These are phyloP conservation scores for Fusarium armeniacum DNA, from an alignment of 2,329 filamentous ascomycete genomes.

Conservation along the genomic window DNA sequence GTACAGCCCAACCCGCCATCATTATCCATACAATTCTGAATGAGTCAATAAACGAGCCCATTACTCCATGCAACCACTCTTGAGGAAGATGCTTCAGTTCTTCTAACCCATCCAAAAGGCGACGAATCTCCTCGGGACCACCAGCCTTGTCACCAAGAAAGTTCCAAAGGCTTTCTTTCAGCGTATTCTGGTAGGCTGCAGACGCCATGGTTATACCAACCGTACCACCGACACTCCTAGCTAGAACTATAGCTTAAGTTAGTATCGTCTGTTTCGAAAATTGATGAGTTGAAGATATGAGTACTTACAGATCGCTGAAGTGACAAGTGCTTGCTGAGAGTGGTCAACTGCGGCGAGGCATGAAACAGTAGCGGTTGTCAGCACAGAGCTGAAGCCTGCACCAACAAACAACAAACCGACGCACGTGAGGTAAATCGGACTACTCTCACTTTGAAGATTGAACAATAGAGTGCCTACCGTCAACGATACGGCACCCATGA, in stretches of 20 bases:
- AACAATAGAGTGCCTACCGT: constrained; percentile 54
- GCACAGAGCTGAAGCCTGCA: constrained; percentile 77
- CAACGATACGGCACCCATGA: constrained; percentile 55
- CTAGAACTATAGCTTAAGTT: constrained; percentile 1
- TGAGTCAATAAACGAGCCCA: constrained; percentile 14
- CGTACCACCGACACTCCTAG: constrained; percentile 20
- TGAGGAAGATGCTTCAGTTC: constrained; percentile 9
- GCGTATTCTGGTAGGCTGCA: constrained; percentile 18
- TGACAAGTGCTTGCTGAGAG: constrained; percentile 20
- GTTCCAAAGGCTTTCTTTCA: background rate
- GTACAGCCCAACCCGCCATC: constrained; percentile 7
- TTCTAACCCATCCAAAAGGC: constrained; percentile 6
- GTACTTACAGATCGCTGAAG: constrained; percentile 11
- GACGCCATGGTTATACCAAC: constrained; percentile 29
- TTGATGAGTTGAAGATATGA: too few species aligned
- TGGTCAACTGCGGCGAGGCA: constrained; percentile 22
- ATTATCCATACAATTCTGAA: constrained; percentile 24
- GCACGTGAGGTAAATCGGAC: constrained; percentile 2
- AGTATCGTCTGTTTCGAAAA: background rate
- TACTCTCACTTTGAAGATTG: background rate
- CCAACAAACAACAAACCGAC: constrained; percentile 67
- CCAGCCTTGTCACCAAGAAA: constrained; percentile 3
- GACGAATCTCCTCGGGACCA: constrained; percentile 14
- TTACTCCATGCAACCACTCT: constrained; percentile 11
- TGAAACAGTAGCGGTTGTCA: constrained; percentile 53